Base-by-base conservation (phyloP, 2,329 filamentous ascomycete genomes). In the Fusarium sp. region DNA sequence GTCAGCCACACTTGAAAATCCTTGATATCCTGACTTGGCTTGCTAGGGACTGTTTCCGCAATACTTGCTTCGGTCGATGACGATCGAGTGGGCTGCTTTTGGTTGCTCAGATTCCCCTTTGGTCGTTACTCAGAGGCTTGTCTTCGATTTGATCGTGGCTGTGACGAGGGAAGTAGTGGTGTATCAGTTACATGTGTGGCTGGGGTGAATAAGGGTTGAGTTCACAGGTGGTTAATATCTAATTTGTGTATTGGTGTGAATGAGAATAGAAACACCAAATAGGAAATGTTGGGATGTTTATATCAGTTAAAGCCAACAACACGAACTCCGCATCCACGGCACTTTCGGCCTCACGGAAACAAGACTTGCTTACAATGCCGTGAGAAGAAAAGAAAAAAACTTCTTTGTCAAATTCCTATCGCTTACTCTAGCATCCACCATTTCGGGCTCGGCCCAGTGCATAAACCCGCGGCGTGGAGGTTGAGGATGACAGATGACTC, bases 1-100 rank as follows among this genome's bases (percentile, higher is more conserved):
- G 71, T 69, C 71, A 73, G 71, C 71, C 71, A 73, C 71, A 73
- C 35, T 72, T 60, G 59, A 33, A 60, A 68, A 72, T 57, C 64
- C 67, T 69, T 64, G 58, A 64, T 64, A 56, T 53, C 67, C 58
- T 69, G 67, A 59, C 65, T 59, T 69, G 59, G 59, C 46, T 28
- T 63, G 23, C 37, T 52, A 33, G 38, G 46, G 37, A 53, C 38
- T 67, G 33, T 67, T 67, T 52, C 49, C 33, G 42, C 47, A 35
- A 56, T 64, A 59, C 63, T 49, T 60, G 63, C 37, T 69, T 35
- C 30, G 69, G 60, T 69, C 71, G 68, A 74, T 74, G 71, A 74
- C 71, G 71, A 74, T 66, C 40, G 57, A 30, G 71, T 69, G 71
- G 71, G 68, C 67, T 74, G 63, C 46, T 74, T 74, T 74, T 28